Base-by-base conservation (phyloP, 768 basidiomycete species). In the Dacryopinax spathularia region DNA sequence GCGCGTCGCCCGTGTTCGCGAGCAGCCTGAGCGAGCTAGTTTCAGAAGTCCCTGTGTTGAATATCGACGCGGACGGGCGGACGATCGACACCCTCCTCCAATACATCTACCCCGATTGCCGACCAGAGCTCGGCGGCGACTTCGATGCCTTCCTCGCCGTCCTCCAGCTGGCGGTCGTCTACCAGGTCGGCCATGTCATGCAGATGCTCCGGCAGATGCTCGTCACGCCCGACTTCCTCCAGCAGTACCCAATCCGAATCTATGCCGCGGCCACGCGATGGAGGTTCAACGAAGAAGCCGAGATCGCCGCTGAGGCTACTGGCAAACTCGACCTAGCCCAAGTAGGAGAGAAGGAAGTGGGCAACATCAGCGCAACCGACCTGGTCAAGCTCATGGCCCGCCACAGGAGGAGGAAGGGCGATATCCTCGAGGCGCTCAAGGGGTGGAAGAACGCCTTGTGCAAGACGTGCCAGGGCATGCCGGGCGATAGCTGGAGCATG, bases 391-490 rank as follows among this genome's bases (percentile, higher is more conserved):
- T 56, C 18, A 56, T 56, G 48, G 25, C 25, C 25, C 48, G 48
- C 48, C 48, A 56, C 29, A 10, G 22, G 5, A 10, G 48, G 13
- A 10, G 48, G 48, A 56, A 29, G 48, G 29, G 48, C 6, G 48
- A 56, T 20, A 56, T 56, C 29, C 48, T 56, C 25, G 48, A 56
- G 48, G 48, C 48, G 48, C 48, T 56, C 48, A 56, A 56, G 48
- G 48, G 48, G 48, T 56, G 48, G 48, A 56, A 56, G 48, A 3
- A 3, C 25, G 29, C 25, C 5, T 20, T 56, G 29, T 56, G 48
- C 48, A 56, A 56, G 48, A 56, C 48, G 6, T 56, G 48, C 25
- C 48, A 56, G 48, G 29, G 48, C 13, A 29, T 29, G 25, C 48
- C 48, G 9, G 48, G 48, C 5, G 48, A 56, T 29, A 56, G 48